phyloP scores from a whole-genome alignment of 306 rosid genomes.

The Glycyrrhiza uralensis region DNA sequence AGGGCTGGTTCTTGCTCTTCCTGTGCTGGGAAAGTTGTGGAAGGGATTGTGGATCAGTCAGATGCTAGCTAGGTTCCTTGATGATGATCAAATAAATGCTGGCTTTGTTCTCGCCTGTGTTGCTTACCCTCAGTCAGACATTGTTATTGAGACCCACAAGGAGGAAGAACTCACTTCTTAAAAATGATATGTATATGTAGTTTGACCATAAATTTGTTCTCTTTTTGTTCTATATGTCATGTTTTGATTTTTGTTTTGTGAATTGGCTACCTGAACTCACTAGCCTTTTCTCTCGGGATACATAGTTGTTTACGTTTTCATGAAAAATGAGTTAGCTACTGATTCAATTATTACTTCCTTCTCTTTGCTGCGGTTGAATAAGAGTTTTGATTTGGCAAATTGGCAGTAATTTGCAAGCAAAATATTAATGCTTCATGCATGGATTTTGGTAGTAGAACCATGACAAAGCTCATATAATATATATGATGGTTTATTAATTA shows the following conservation, averaged over 20 bases:
- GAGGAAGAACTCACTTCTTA: constrained; percentile 66
- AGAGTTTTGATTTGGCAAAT: too few species aligned
- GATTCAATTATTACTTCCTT: constrained; percentile 19
- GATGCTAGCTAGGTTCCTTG: constrained; percentile 78
- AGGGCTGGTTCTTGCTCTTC: constrained; percentile 90
- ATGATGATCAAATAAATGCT: constrained; percentile 44
- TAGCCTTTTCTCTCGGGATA: constrained; percentile 24
- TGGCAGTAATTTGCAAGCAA: too few species aligned
- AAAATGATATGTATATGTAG: background rate
- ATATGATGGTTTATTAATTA: too few species aligned
- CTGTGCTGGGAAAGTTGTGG: constrained; percentile 59
- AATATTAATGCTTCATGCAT: too few species aligned
- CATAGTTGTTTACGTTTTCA: constrained; percentile 3
- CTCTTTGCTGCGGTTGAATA: too few species aligned
- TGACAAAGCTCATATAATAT: too few species aligned
- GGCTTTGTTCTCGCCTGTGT: constrained; percentile 80
- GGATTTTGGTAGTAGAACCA: too few species aligned
- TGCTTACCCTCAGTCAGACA: constrained; percentile 54
- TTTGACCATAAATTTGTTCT: background rate
- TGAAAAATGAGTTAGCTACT: constrained; percentile 20
- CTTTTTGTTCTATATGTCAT: background rate
- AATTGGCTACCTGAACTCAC: background rate
- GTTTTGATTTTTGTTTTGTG: background rate
- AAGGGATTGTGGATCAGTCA: constrained; percentile 56
- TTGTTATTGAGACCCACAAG: constrained; percentile 78